Base-by-base conservation (phyloP, 257 asterid species). In the Fraxinus americana region DNA sequence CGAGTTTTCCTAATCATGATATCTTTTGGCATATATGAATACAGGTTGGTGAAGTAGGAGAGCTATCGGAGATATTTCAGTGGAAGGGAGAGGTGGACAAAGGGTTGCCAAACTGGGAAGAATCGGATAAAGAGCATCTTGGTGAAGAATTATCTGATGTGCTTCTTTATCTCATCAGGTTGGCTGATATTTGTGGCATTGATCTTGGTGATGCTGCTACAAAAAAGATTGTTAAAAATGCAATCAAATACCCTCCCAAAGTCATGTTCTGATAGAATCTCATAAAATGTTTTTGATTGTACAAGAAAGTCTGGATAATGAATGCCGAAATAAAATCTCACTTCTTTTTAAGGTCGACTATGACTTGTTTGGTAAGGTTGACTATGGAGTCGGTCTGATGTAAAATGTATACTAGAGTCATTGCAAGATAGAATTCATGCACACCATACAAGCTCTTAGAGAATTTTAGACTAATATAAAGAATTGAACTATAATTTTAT, bases 101-200 rank as follows among this genome's bases (percentile, higher is more conserved):
- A 80, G 93, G 93, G 6, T 63, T 89, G 81, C 85, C 87, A 36
- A 83, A 87, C 70, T 89, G 93, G 93, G 84, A 87, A 54, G 89
- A 89, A 73, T 74, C 89, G 78, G 93, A 89, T 1, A 89, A 79
- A 76, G 89, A 85, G 80, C 93, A 89, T 70, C 86, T 89, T 32
- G 93, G 93, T 4, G 93, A 89, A 85, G 93, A 89, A 75, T 67
- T 89, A 35, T 87, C 93, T 70, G 93, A 87, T 81, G 93, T 89
- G 16, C 83, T 89, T 17, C 87, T 89, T 6, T 89, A 89, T 70
- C 89, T 89, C 23, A 83, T 89, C 41, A 87, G 89, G 77, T 79
- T 89, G 84, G 75, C 93, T 71, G 91, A 89, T 74, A 85, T 86
- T 65, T 89, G 93, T 87, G 91, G 90, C 41, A 84, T 89, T 87